These are phyloP conservation scores for Trichoderma reesei DNA, from an alignment of 495 filamentous ascomycete species.

Conservation along the genomic window DNA sequence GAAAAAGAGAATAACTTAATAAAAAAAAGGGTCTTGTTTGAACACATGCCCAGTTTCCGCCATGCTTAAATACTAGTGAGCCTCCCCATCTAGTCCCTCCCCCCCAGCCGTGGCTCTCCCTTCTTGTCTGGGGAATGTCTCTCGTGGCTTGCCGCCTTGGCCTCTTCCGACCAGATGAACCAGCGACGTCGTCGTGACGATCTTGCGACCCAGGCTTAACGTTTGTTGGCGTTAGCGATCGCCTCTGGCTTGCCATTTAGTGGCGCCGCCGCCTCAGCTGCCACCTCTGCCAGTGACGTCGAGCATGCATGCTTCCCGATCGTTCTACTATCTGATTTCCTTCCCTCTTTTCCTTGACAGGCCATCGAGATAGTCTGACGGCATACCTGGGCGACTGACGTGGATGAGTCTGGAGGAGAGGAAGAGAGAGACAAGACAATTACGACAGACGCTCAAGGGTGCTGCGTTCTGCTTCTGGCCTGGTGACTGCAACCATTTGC, in stretches of 20 bases:
- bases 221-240: slow-evolving; percentile 1
- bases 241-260: slow-evolving; percentile 1
- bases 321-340: too few relatives aligned
- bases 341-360: background rate
- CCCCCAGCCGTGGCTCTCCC: background rate
- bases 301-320: slow-evolving; percentile 4
- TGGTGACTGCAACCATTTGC: too few relatives aligned
- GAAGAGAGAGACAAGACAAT: too few relatives aligned
- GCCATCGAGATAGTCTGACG: background rate
- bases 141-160: background rate
- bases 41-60: background rate
- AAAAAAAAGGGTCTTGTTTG: too few relatives aligned
- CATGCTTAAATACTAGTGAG: background rate
- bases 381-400: slow-evolving; percentile 1
- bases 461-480: background rate
- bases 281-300: slow-evolving; percentile 3
- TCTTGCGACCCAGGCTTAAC: background rate
- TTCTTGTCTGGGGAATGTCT: background rate
- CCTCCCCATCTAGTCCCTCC: background rate
- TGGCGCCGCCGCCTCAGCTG: slow-evolving; percentile 7
- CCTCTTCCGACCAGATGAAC: too few relatives aligned
- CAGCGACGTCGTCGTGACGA: slow-evolving; percentile 3
- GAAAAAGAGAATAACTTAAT: background rate
- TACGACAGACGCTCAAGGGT: background rate
- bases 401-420: background rate